Base-by-base conservation (phyloP, 1,284 basidiomycete species). In the Cryptococcus sp. region DNA sequence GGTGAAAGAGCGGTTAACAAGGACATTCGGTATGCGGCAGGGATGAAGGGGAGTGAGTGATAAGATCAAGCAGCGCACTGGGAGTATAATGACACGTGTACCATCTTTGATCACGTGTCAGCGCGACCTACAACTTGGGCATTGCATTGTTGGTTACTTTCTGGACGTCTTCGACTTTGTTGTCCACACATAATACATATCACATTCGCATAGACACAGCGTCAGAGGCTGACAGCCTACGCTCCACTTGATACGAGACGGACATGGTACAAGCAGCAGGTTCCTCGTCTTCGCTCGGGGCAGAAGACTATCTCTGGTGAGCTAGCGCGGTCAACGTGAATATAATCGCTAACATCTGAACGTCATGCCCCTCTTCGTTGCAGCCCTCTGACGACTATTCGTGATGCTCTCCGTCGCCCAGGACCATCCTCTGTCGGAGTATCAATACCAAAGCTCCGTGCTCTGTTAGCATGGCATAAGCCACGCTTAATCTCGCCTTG, bases 331-430 rank as follows among this genome's bases (percentile, higher is more conserved):
- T 17, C 20, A 23, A 27, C 7, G 42, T 47, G 17, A 27, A 47
- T 6, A 27, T 25, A 5, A 13, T 19, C 11, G 3, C 23, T 19
- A 41, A 6, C 19, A 27, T 11, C 13, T 20, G 41, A 27, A 45
- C 47, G 11, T 41, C 23, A 8, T 53, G 19, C 22, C 30, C 25
- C 45, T 38, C 17, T 17, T 15, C 27, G 30, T 35, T 35, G 5
- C 50, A 76, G 74, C 52, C 74, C 74, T 3, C 56, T 76, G 23
- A 69, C 69, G 1, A 69, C 65, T 8, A 62, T 76, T 20, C 65
- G 73, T 39, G 69, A 76, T 60, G 65, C 69, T 7, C 64, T 76
- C 11, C 65, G 66, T 15, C 61, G 65, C 13, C 66, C 74, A 15
- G 57, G 66, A 30, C 46, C 56, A 17, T 57, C 57, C 6, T 62